A percentile compares a stretch with the other conserved stretches of the same genome.
Evolutionary conservation across 2,329 filamentous ascomycete genomes (phyloP).

Genomic region (Cordyceps pruinosa): DNA sequence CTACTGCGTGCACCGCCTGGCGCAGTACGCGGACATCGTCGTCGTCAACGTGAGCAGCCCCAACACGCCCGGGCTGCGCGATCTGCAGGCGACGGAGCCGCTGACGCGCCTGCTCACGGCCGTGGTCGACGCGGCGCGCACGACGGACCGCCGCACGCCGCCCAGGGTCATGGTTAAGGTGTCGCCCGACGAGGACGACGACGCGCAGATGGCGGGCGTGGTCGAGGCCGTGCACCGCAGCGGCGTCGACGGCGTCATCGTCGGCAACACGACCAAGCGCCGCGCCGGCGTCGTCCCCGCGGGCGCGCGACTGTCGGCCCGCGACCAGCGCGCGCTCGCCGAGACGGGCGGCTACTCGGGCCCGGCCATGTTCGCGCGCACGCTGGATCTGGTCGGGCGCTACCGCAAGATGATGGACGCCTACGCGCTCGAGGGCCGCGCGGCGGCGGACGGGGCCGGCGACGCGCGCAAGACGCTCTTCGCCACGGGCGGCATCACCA

Average conservation of each 20-base stretch:
- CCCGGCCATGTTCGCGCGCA: constrained; percentile 78
- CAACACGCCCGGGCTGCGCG: constrained; percentile 86
- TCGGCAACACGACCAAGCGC: constrained; percentile 92
- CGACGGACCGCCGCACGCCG: constrained; percentile 61
- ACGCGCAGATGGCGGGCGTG: constrained; percentile 79
- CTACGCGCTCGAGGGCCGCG: constrained; percentile 26
- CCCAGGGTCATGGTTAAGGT: constrained; percentile 90
- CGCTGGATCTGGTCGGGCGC: constrained; percentile 67
- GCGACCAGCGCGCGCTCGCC: constrained; percentile 60
- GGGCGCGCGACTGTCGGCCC: constrained; percentile 54
- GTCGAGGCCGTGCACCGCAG: constrained; percentile 76
- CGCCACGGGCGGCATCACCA: constrained; percentile 87
- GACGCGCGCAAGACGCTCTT: constrained; percentile 71
- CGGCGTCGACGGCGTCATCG: constrained; percentile 90
- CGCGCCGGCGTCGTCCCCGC: constrained; percentile 63
- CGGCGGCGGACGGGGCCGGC: constrained; percentile 26
- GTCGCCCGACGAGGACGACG: constrained; percentile 86
- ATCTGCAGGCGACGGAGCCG: constrained; percentile 77
- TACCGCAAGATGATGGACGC: constrained; percentile 67
- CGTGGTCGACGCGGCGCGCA: constrained; percentile 71
- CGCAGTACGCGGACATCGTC: constrained; percentile 86
- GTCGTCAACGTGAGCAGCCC: constrained; percentile 97
- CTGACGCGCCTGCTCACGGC: constrained; percentile 72
- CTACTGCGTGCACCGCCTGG: constrained; percentile 78
- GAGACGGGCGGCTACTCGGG: constrained; percentile 89